Base-by-base conservation (phyloP, 805 yeast species). In the Geotrichum ghanense region DNA sequence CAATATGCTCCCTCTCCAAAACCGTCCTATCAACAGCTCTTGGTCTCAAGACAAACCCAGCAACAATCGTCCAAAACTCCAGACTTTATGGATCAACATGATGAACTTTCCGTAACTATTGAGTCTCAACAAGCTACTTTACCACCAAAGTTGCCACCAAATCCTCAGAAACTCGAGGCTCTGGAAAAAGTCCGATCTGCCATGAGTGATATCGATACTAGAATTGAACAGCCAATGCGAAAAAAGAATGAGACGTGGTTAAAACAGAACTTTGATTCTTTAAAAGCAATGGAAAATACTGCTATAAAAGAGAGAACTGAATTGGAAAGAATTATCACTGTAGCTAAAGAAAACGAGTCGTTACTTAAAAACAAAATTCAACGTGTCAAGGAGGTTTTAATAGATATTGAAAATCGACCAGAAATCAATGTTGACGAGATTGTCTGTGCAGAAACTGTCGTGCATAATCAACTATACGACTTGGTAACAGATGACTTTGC, bases 401-500 rank as follows among this genome's bases (percentile, higher is more conserved):
- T 52, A 3, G 66, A 61, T 39, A 70, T 73, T 0, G 50, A 58
- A 1, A 39, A 54, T 1, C 56, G 62, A 10, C 54, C 53, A 12
- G 61, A 61, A 10, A 65, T 65, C 4, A 62, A 70, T 27, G 57
- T 73, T 2, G 78, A 72, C 46, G 68, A 70, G 9, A 52, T 71
- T 2, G 63, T 78, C 1, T 63, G 68, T 27, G 76, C 79, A 0
- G 79, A 75, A 46, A 73, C 78, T 1, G 65, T 68, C 0, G 79
- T 73, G 1, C 69, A 73, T 46, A 71, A 74, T 48, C 95, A 85
- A 59, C 56, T 82, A 12, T 81, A 83, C 57, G 74, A 74, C 19
- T 65, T 81, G 1, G 75, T 76, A 0, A 73, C 88, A 17, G 80
- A 76, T 35, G 84, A 83, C 45, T 71, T 73, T 50, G 84, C 95